Conservation (phyloP, 2,329 filamentous ascomycete genomes). For the Plenodomus biglobosus region DNA sequence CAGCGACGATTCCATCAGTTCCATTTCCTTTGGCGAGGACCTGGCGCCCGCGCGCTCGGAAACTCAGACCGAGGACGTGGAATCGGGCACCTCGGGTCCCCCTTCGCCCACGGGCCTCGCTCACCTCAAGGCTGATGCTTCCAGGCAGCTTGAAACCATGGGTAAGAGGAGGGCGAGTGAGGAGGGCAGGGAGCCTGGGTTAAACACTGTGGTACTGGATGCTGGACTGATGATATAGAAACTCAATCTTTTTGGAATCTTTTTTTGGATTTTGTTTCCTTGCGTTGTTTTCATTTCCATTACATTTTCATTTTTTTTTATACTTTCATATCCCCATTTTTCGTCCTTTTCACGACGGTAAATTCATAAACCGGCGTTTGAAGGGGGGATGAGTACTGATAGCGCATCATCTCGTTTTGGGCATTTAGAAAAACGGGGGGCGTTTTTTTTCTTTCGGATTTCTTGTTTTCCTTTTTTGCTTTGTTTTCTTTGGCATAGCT, state of each 20-base stretch:
- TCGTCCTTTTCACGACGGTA: too few species aligned
- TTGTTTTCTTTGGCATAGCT: neutral
- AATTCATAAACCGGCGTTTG: too few species aligned
- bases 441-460: neutral
- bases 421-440: neutral
- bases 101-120: constrained; percentile 29
- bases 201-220: constrained; percentile 24
- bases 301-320: too few species aligned
- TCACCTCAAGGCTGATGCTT: constrained; percentile 28
- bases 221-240: constrained; percentile 28
- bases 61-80: neutral
- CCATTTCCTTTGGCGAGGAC: constrained; percentile 39
- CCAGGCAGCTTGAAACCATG: constrained; percentile 19
- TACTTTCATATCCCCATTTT: too few species aligned
- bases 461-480: neutral
- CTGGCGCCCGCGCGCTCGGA: constrained; percentile 27
- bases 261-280: too few species aligned
- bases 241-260: neutral
- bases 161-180: constrained; percentile 27
- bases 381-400: constrained; percentile 4
- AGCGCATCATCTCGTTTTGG: constrained; percentile 9
- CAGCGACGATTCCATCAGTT: constrained; percentile 38
- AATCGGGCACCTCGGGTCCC: constrained; percentile 23
- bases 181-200: constrained; percentile 18
- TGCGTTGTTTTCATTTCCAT: too few species aligned